These are phyloP conservation scores for Thelonectria olida DNA, from an alignment of 2,329 filamentous ascomycete species.

Conservation along the genomic window DNA sequence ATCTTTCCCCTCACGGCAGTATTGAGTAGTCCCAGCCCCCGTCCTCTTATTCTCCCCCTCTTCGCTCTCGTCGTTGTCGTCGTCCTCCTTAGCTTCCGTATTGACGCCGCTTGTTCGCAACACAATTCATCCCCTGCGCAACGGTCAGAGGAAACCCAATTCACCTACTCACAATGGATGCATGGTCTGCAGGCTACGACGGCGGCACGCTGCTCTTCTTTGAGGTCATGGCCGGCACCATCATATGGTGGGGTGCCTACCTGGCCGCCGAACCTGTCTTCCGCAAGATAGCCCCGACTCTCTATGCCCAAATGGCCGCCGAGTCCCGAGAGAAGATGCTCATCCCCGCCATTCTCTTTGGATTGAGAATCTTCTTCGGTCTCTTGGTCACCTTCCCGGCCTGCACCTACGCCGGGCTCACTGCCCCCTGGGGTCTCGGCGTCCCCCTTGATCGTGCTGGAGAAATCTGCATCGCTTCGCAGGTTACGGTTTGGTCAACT, in stretches of 20 bases:
- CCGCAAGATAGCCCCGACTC: slow-evolving; percentile 11
- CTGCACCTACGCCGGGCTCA: slow-evolving; percentile 24
- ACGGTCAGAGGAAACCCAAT: neutral
- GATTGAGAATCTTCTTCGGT: slow-evolving; percentile 29
- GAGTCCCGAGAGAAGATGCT: slow-evolving; percentile 28
- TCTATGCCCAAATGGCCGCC: slow-evolving; percentile 23
- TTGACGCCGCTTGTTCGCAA: too few species aligned
- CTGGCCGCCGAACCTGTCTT: slow-evolving; percentile 22
- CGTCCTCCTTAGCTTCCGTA: neutral
- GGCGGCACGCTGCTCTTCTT: slow-evolving; percentile 27
- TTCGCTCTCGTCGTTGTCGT: too few species aligned
- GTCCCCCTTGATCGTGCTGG: slow-evolving; percentile 31
- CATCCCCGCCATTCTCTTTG: slow-evolving; percentile 26
- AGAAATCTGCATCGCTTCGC: slow-evolving; percentile 37
- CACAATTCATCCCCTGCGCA: too few species aligned
- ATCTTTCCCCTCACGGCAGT: too few species aligned
- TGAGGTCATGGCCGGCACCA: slow-evolving; percentile 25
- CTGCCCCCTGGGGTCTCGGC: slow-evolving; percentile 33
- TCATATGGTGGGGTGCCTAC: slow-evolving; percentile 35
- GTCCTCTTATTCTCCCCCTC: too few species aligned
- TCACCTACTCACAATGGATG: neutral
- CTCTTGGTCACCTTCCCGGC: slow-evolving; percentile 16
- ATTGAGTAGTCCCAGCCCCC: too few species aligned
- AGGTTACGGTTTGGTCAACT: slow-evolving; percentile 34
- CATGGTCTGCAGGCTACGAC: neutral